Conservation (phyloP, 1,139 yeast species). For the Spathaspora sp. region DNA sequence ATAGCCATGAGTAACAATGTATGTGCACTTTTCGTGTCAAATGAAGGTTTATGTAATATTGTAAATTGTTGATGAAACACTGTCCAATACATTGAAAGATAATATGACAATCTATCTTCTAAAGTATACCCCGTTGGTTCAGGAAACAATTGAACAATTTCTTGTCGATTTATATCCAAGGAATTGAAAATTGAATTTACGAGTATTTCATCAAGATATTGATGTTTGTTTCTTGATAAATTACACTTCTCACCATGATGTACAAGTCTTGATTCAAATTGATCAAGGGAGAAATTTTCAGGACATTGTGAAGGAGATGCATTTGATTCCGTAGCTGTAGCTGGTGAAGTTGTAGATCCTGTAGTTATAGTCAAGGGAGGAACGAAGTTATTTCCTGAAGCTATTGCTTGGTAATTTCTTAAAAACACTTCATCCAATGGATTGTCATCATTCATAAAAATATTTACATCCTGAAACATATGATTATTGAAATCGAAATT, state of each 20-base stretch:
- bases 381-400: neutral
- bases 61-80: conserved; percentile 64
- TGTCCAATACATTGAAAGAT: conserved; percentile 49
- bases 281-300: conserved; percentile 12
- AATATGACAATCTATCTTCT: conserved; percentile 30
- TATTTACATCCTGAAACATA: conserved; percentile 25
- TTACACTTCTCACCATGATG: conserved; percentile 23
- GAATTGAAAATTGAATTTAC: conserved; percentile 17
- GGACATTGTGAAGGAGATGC: conserved; percentile 20
- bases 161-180: conserved; percentile 5
- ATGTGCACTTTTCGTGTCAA: conserved; percentile 51
- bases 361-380: conserved; percentile 13
- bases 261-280: conserved; percentile 17
- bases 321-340: conserved; percentile 35
- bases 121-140: conserved; percentile 17
- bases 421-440: conserved; percentile 41
- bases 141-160: conserved; percentile 21
- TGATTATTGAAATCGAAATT: neutral
- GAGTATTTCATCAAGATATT: conserved; percentile 26
- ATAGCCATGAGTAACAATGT: conserved; percentile 56
- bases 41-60: conserved; percentile 62
- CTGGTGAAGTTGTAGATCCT: conserved; percentile 34
- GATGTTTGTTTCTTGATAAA: conserved; percentile 24
- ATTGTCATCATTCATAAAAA: conserved; percentile 37
- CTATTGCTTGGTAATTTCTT: conserved; percentile 8